Percentiles rank a stretch among this genome's conserved stretches.
Evolutionary conservation across 2,329 filamentous ascomycete genomes (phyloP).

Genomic region (Fusarium paranaense): DNA sequence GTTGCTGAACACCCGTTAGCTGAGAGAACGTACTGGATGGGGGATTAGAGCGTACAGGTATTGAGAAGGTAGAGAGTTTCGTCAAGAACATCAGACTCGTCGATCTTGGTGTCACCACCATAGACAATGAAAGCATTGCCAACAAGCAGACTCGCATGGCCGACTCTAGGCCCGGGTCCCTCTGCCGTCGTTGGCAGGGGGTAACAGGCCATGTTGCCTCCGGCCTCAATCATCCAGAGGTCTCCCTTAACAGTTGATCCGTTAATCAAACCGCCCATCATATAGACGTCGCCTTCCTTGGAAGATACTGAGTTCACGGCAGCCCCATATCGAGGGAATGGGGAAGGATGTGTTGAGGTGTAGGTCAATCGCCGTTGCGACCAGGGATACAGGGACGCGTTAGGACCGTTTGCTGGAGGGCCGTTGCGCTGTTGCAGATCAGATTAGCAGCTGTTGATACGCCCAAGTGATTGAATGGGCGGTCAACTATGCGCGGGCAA

Average conservation of each 20-base stretch:
- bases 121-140: constrained; percentile 99
- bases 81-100: constrained; percentile 90
- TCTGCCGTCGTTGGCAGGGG: constrained; percentile 92
- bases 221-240: constrained; percentile 96
- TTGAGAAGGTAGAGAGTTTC: constrained; percentile 97
- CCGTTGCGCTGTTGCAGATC: constrained; percentile 66
- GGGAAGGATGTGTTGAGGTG: constrained; percentile 82
- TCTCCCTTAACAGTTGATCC: constrained; percentile 97
- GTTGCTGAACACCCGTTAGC: constrained; percentile 72
- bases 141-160: constrained; percentile 92
- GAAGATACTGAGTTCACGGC: constrained; percentile 93
- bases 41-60: constrained; percentile 77
- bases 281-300: constrained; percentile 96
- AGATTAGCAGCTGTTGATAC: constrained; percentile 22
- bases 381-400: constrained; percentile 93
- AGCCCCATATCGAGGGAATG: constrained; percentile 96
- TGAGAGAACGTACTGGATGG: neutral
- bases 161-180: constrained; percentile 93
- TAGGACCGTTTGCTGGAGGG: constrained; percentile 65
- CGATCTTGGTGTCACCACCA: constrained; percentile 96
- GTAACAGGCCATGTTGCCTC: constrained; percentile 88
- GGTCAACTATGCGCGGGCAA: constrained; percentile 14
- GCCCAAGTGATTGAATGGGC: neutral
- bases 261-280: constrained; percentile 97
- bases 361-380: constrained; percentile 91